Evolutionary conservation across 2,329 filamentous ascomycete species (phyloP).

Genomic region (Beauveria sp.): DNA sequence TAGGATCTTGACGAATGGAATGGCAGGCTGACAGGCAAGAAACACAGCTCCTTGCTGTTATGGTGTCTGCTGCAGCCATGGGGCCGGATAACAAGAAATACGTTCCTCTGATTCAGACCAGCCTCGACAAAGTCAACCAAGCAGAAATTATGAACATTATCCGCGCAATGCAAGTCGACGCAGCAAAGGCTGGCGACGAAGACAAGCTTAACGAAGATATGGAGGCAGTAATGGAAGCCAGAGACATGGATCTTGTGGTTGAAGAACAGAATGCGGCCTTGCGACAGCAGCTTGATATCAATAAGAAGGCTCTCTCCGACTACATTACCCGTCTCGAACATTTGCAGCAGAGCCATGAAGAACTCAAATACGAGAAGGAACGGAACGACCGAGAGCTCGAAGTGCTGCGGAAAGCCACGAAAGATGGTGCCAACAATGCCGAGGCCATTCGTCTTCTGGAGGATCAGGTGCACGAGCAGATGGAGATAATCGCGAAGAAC

Average conservation of each 20-base stretch:
- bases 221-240: constrained; percentile 32
- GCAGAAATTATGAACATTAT: constrained; percentile 39
- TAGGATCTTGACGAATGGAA: not conserved
- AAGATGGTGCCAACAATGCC: constrained; percentile 44
- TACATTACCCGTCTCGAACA: constrained; percentile 52
- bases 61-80: constrained; percentile 53
- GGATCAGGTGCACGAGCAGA: constrained; percentile 54
- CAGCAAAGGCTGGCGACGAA: constrained; percentile 27
- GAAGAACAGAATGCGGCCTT: constrained; percentile 48
- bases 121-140: constrained; percentile 35
- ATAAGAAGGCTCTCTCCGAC: constrained; percentile 51
- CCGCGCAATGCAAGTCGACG: constrained; percentile 32
- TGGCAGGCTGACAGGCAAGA: constrained; percentile 21
- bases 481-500: constrained; percentile 58
- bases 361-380: constrained; percentile 55
- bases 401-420: constrained; percentile 39
- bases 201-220: constrained; percentile 32
- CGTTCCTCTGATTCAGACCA: constrained; percentile 36
- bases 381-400: constrained; percentile 47
- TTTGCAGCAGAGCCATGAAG: constrained; percentile 55
- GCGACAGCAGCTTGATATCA: constrained; percentile 41
- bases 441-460: constrained; percentile 47
- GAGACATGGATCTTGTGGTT: constrained; percentile 47
- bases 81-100: constrained; percentile 50
- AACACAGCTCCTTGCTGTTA: constrained; percentile 52